Percentiles rank a stretch among this genome's conserved stretches.
These are phyloP conservation scores for Apiotrichum domesticum DNA, from an alignment of 1,284 basidiomycete species.

Conservation along the genomic window DNA sequence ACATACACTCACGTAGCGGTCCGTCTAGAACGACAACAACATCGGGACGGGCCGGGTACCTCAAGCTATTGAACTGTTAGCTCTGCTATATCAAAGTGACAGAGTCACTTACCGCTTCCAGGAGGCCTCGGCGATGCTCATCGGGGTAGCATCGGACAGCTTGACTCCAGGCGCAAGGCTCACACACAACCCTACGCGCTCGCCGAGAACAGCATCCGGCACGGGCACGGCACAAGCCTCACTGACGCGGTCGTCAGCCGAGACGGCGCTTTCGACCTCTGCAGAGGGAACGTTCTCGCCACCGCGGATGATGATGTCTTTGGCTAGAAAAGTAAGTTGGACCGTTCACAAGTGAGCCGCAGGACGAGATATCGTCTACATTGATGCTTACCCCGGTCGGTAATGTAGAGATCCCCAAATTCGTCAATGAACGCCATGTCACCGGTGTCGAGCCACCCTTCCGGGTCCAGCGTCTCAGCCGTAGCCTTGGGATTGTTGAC, in stretches of 20 bases:
- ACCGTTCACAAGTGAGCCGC: too few species aligned
- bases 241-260: conserved; percentile 25
- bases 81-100: background rate
- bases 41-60: conserved; percentile 12
- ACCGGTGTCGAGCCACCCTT: conserved; percentile 40
- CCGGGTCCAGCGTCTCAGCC: conserved; percentile 23
- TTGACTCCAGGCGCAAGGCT: conserved; percentile 18
- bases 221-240: conserved; percentile 38
- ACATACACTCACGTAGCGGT: conserved; percentile 23
- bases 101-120: background rate
- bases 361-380: background rate
- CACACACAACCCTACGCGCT: conserved; percentile 34
- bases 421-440: conserved; percentile 35
- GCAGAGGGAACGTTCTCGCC: conserved; percentile 38
- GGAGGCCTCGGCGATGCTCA: conserved; percentile 6
- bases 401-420: conserved; percentile 35
- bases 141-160: conserved; percentile 16
- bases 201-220: conserved; percentile 31
- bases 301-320: conserved; percentile 43
- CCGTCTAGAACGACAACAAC: conserved; percentile 15
- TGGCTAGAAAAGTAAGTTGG: conserved; percentile 11
- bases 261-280: conserved; percentile 40
- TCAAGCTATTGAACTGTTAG: background rate
- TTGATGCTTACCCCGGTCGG: conserved; percentile 23
- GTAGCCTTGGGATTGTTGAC: conserved; percentile 36